Conservation (phyloP, 2,329 filamentous ascomycete species). For the Fusarium nelsonii region DNA sequence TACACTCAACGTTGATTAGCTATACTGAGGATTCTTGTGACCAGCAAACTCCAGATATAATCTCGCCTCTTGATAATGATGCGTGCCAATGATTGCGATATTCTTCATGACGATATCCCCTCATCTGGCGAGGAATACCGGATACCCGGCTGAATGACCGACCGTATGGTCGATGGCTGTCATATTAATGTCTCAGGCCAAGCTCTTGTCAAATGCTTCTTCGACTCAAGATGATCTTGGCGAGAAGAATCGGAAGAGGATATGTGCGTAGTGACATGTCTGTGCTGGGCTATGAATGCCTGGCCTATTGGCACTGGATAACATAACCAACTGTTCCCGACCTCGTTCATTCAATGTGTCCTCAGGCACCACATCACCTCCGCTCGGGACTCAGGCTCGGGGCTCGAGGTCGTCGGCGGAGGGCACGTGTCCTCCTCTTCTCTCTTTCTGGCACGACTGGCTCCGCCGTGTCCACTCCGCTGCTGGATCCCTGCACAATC, state of each 20-base stretch:
- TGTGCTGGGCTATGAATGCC: neutral
- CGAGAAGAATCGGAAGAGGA: constrained; percentile 6
- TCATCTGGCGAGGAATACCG: constrained; percentile 17
- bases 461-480: constrained; percentile 38
- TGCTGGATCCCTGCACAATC: constrained; percentile 21
- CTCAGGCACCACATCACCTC: constrained; percentile 12
- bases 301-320: neutral
- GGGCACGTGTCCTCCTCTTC: constrained; percentile 36
- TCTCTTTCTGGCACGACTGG: constrained; percentile 19
- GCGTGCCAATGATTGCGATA: neutral
- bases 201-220: constrained; percentile 44
- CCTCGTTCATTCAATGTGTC: neutral
- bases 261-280: constrained; percentile 21
- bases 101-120: neutral
- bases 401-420: constrained; percentile 28
- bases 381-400: constrained; percentile 24
- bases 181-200: constrained; percentile 26
- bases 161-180: constrained; percentile 2
- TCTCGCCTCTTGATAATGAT: constrained; percentile 5
- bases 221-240: constrained; percentile 21
- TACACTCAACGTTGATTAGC: neutral
- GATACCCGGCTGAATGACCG: constrained; percentile 6
- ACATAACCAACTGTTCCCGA: neutral
- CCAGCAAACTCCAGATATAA: neutral
- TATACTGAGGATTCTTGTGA: neutral